Evolutionary conservation across 106 monocot species (phyloP).

Genomic region (Platanthera zijinensis): DNA sequence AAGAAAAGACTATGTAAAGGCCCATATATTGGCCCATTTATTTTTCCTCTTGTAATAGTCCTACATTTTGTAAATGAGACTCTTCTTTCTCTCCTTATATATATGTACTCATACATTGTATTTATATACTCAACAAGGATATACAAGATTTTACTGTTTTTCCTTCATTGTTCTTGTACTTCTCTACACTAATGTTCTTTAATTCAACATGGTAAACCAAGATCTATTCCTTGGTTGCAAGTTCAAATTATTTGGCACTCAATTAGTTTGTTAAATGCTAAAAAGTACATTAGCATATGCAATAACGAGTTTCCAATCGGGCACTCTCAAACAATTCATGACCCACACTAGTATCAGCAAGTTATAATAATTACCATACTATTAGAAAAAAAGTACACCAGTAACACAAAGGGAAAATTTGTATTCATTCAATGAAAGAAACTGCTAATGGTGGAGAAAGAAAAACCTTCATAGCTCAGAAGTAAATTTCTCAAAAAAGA

Average conservation of each 20-base stretch:
- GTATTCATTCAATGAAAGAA: not conserved
- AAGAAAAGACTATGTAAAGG: no score
- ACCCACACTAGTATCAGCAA: not conserved
- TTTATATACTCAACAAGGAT: no score
- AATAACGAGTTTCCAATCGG: not conserved
- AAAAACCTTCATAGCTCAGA: conserved; percentile 49
- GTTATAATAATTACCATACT: not conserved
- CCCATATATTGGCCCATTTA: no score
- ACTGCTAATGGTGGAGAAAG: not conserved
- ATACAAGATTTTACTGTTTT: no score
- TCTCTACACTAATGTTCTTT: not conserved
- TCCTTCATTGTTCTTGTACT: no score
- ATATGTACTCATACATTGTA: no score
- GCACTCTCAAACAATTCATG: not conserved
- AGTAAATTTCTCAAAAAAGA: conserved; percentile 52
- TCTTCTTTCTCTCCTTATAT: no score
- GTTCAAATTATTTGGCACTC: not conserved
- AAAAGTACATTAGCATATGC: not conserved
- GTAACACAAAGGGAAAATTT: not conserved
- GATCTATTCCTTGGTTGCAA: not conserved
- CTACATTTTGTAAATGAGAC: no score
- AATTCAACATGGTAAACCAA: not conserved
- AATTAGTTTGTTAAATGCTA: not conserved
- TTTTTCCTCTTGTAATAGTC: no score
- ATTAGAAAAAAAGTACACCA: not conserved